Base-by-base conservation (phyloP, 2,329 filamentous ascomycete genomes). In the Colletotrichum lentis region DNA sequence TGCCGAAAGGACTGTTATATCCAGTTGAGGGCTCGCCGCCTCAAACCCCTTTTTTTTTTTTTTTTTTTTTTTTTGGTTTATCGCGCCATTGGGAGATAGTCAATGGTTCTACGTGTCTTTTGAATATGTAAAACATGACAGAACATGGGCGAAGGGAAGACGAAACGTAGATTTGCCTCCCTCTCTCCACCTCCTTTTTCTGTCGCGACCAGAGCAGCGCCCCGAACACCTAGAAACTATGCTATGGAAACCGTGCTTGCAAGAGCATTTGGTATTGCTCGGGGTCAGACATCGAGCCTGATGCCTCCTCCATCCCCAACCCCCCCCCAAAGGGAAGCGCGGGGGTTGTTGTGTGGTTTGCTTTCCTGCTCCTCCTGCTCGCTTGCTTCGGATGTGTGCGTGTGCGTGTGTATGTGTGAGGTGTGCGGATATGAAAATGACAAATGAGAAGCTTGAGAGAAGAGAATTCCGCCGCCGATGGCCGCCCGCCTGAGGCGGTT, bases 181-280 rank as follows among this genome's bases (percentile, higher is more conserved):
- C 44, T 20, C 22, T 37, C 37, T 24, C n/a, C 53, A n/a, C 6
- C 27, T 31, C 27, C 7, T 27, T 16, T n/a, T 10, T n/a, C 37
- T 14, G 2, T 52, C 49, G 59, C 44, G 53, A 57, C 64, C 46
- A 46, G 53, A 57, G 59, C 62, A 61, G 64, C 64, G 59, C 64
- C 64, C 59, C 10, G 11, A 67, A 67, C 59, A 67, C 59, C 59
- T 52, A 43, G 27, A 43, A 46, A 58, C 60, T 46, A 67, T 64
- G 64, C 60, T 37, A 37, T 64, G 64, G 63, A 50, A 64, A 58
- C 37, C 52, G 57, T 57, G 52, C 52, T 63, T 57, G 44, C 50
- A 16, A 67, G 63, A 52, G 64, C 59, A 59, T 31, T 41, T 27
- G 18, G 16, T 22, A 7, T 35, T 20, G 43, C 35, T 43, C 35